Evolutionary conservation across 257 asterid genomes (phyloP).

Genomic region (Nicotiana knightiana): DNA sequence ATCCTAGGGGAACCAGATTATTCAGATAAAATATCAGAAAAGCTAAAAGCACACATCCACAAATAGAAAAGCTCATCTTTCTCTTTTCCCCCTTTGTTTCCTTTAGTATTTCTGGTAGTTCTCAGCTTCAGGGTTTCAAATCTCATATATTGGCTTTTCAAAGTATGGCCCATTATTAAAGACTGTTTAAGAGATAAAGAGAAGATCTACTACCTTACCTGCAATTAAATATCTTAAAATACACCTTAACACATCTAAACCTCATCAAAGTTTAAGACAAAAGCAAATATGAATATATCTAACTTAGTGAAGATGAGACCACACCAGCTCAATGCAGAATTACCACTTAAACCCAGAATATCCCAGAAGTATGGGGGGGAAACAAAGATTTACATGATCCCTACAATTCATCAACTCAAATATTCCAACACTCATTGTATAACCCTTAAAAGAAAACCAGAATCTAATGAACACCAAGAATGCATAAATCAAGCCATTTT

Average conservation of each 20-base stretch:
- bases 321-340: neutral
- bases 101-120: neutral
- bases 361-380: neutral
- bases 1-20: neutral
- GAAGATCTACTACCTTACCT: neutral
- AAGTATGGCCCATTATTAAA: neutral
- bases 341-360: neutral
- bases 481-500: neutral
- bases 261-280: neutral
- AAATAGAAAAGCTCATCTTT: neutral
- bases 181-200: neutral
- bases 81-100: neutral
- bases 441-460: neutral
- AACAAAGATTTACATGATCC: neutral
- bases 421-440: neutral
- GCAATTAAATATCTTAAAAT: neutral
- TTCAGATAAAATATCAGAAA: neutral
- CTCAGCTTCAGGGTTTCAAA: neutral
- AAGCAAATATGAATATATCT: neutral
- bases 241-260: neutral
- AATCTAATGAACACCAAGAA: neutral
- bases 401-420: neutral
- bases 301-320: neutral
- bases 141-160: neutral
- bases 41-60: neutral